A percentile compares a stretch with the other conserved stretches of the same genome.
These are phyloP conservation scores for Podila epigama DNA, from an alignment of 192 early-diverging fungal species.

Conservation along the genomic window DNA sequence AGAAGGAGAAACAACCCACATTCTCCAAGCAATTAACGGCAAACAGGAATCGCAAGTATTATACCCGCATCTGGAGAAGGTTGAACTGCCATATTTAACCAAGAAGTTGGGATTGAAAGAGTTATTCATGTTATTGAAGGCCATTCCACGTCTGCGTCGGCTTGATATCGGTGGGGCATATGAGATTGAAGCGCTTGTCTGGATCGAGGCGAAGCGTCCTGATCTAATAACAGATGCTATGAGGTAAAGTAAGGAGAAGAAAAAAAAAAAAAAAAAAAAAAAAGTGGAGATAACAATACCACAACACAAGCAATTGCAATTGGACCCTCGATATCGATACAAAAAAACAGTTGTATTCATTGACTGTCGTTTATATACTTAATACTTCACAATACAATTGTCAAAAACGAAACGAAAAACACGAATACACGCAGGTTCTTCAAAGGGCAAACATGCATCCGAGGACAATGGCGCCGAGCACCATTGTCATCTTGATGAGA, in stretches of 20 bases:
- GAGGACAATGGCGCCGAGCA: not conserved
- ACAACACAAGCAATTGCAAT: no score
- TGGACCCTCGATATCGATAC: no score
- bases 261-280: no score
- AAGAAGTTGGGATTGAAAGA: not conserved
- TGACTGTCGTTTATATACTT: no score
- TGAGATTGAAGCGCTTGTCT: not conserved
- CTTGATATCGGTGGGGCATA: slow-evolving; percentile 1
- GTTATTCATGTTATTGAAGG: not conserved
- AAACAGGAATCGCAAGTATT: not conserved
- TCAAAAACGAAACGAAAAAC: not conserved
- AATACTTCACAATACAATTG: not conserved
- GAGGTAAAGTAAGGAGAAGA: no score
- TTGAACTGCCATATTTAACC: not conserved
- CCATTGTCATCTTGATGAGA: not conserved
- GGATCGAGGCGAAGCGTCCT: not conserved
- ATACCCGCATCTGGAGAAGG: not conserved
- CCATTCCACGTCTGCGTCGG: not conserved
- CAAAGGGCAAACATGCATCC: not conserved
- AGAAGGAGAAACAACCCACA: no score
- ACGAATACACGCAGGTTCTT: no score
- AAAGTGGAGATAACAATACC: no score
- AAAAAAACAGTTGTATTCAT: no score
- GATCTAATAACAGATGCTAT: not conserved
- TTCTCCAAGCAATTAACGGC: no score